Base-by-base conservation (phyloP, 108 stramenopile species). In the Skeletonema menzelii region DNA sequence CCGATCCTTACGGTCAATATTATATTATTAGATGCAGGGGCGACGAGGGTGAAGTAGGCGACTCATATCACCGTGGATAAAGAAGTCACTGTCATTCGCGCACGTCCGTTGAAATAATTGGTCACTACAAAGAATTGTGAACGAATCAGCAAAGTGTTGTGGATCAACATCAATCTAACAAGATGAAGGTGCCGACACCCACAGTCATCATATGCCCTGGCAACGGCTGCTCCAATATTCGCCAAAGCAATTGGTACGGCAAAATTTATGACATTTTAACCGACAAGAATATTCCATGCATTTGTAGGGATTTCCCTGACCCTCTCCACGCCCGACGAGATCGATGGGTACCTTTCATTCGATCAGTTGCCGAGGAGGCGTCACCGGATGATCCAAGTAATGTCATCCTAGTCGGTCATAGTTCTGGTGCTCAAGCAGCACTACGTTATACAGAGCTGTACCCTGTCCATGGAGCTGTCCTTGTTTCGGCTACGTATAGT, bases 201-300 rank as follows among this genome's bases (percentile, higher is more conserved):
- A 83, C 75, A 11, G 87, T 87, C 13, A 80, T 90, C 59, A 86
- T 90, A 42, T 86, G 84, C 59, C 89, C 89, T 27, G 89, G 89
- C 7, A 90, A 88, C 59, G 89, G 87, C 30, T 90, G 89, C 63
- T 72, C 77, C 19, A 71, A 75, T 32, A 85, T 90, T 24, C 81
- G 75, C 3, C 53, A 63, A 38, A 78, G 80, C 46, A 90, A 88
- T 53, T 90, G 89, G 89, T 90, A 90, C 64, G 89, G 87, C 15
- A 24, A 47, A 3, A 46, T 88, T n/a, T 59, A 79, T 67, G 42
- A 75, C 28, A 42, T 73, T 31, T 75, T 90, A 62, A 66, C 10
- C 4, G 66, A 78, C 11, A 26, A 61, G 37, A 46, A 61, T 22
- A 87, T 87, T 37, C 73, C 69, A 27, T 84, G 77, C 46, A 40